Conservation (phyloP, 2,329 filamentous ascomycete genomes). For the Sclerotinia spermophila region DNA sequence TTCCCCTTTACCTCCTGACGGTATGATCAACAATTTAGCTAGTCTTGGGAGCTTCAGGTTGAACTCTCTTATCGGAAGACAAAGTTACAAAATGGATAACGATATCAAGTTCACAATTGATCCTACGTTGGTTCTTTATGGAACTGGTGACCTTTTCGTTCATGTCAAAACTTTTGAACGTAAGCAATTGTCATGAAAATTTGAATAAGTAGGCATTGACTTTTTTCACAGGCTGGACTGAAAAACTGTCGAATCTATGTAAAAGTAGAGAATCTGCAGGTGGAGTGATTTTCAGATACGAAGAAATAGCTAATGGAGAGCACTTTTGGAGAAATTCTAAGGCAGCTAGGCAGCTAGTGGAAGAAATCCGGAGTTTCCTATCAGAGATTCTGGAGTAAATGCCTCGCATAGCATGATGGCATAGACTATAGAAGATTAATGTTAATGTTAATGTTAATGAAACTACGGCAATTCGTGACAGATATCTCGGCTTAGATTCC, state of each 20-base stretch:
- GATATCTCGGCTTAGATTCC: neutral
- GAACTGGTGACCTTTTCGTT: slow-evolving; percentile 71
- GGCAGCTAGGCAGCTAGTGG: neutral
- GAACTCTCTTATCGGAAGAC: slow-evolving; percentile 28
- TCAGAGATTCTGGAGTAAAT: neutral
- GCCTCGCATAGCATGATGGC: neutral
- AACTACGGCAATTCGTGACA: neutral
- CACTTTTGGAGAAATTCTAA: slow-evolving; percentile 12
- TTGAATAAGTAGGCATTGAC: neutral
- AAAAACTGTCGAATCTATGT: neutral
- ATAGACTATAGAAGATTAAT: neutral
- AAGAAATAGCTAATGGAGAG: slow-evolving; percentile 9
- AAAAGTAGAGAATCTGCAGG: neutral
- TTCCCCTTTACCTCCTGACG: slow-evolving; percentile 56
- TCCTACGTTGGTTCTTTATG: slow-evolving; percentile 68
- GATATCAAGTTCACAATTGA: slow-evolving; percentile 56
- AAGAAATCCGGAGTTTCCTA: neutral
- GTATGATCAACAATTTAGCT: slow-evolving; percentile 56
- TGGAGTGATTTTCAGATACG: neutral
- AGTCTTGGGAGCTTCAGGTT: slow-evolving; percentile 45
- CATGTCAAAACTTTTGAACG: slow-evolving; percentile 56
- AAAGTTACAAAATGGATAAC: slow-evolving; percentile 30
- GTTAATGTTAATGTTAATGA: neutral
- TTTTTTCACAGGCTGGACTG: slow-evolving; percentile 10
- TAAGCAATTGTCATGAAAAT: neutral